Base-by-base conservation (phyloP, 495 filamentous ascomycete species). In the Bombardia bombarda region DNA sequence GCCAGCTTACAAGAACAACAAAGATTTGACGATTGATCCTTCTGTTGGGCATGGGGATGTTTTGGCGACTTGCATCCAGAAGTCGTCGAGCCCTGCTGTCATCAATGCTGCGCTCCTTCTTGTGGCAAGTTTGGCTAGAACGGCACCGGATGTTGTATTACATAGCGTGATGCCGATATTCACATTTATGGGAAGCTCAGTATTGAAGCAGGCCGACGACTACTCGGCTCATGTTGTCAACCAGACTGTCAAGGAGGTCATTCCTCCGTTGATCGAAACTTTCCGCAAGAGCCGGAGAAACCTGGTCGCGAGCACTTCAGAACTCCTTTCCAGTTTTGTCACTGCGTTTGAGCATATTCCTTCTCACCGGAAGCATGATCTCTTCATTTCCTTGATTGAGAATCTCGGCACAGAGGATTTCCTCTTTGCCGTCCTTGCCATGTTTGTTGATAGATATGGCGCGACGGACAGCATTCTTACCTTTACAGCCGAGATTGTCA, bases 91-190 rank as follows among this genome's bases (percentile, higher is more conserved):
- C 61, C 87, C 88, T 0, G 85, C 92, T 36, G 87, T 96, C 9
- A 93, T 94, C 60, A 96, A 95, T 50, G 74, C 80, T 7, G 90
- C 90, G 9, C 72, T 99, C 7, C 77, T 96, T n/a, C 73, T 99
- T 13, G 80, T 97, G 13, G 84, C 88, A 2, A 79, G 75, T 18
- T 63, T 97, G 35, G 90, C 92, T 23, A 78, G 79, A 30, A 84
- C 87, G 51, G 83, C 84, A 0, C 92, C 92, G 1, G 87, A 95
- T 53, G 63, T 88, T 18, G 85, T 98, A 8, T 73, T 97, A 39
- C 90, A 98, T 57, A 95, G 86, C 46, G 85, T 98, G 39, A 97
- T 98, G 92, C 93, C 93, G 5, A 90, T 98, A 26, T 98, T 98
- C 65, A 96, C 92, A 0, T 96, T 95, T 62, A 94, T 96, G 86